These are phyloP conservation scores for Russula vinacea DNA, from an alignment of 768 basidiomycete species.

Conservation along the genomic window DNA sequence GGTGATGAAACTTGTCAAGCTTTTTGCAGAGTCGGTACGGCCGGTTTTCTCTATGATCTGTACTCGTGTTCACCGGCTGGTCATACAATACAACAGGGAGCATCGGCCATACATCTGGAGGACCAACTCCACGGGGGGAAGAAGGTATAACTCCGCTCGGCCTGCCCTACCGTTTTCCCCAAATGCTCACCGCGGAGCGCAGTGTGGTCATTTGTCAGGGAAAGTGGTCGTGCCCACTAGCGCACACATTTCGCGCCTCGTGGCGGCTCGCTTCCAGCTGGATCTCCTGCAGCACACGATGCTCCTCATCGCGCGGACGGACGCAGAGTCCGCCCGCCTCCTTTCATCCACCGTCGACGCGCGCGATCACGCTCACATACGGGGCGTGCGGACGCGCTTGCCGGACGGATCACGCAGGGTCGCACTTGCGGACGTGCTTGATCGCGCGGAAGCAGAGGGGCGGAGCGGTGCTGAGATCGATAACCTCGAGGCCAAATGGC, in stretches of 20 bases:
- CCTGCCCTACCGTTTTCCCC: background rate
- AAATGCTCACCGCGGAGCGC: constrained; percentile 6
- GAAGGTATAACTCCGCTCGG: constrained; percentile 48
- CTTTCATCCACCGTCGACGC: constrained; percentile 81
- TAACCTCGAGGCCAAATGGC: constrained; percentile 73
- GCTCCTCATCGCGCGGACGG: constrained; percentile 88
- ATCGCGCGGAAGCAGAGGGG: constrained; percentile 62
- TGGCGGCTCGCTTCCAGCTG: constrained; percentile 84
- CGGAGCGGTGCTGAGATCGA: constrained; percentile 67
- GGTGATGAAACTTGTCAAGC: constrained; percentile 90
- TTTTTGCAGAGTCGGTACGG: constrained; percentile 87
- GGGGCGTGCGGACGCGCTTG: constrained; percentile 53
- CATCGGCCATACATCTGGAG: constrained; percentile 87
- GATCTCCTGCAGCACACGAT: constrained; percentile 87
- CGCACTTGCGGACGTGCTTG: constrained; percentile 66
- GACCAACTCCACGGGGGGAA: constrained; percentile 95
- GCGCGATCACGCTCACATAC: constrained; percentile 75
- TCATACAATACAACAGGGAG: constrained; percentile 54
- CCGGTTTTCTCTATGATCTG: background rate
- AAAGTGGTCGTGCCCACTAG: constrained; percentile 92
- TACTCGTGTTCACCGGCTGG: constrained; percentile 15
- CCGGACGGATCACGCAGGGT: constrained; percentile 38
- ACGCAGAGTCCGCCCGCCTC: constrained; percentile 83
- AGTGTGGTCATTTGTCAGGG: constrained; percentile 87
- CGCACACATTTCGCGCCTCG: constrained; percentile 79